Evolutionary conservation across 2,329 filamentous ascomycete species (phyloP).

Genomic region (Mollisia scopiformis): DNA sequence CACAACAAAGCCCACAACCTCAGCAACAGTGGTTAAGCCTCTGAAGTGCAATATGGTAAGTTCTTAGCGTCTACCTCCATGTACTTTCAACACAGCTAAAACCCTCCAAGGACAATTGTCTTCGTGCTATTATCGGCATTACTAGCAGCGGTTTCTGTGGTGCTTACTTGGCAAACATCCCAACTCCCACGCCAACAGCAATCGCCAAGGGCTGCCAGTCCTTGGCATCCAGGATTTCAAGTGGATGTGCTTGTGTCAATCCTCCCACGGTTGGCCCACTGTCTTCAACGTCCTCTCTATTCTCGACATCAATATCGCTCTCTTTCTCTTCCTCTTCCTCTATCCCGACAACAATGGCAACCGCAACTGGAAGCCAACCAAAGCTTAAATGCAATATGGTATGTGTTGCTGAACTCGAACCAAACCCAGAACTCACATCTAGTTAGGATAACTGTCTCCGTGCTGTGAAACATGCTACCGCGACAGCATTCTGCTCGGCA

Average conservation of each 20-base stretch:
- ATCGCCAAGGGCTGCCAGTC: background rate
- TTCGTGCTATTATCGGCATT: background rate
- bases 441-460: background rate
- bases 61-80: no score
- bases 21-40: background rate
- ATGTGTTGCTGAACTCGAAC: background rate
- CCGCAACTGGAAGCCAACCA: background rate
- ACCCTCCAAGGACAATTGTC: conserved; percentile 2
- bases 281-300: background rate
- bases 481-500: background rate
- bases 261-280: background rate
- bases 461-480: background rate
- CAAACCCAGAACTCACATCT: background rate
- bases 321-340: background rate
- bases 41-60: background rate
- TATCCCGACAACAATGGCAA: background rate
- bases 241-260: background rate
- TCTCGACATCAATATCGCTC: background rate
- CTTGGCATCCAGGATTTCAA: background rate
- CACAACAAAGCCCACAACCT: background rate
- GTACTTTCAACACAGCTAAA: background rate
- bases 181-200: background rate
- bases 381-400: background rate
- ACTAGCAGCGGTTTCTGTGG: background rate
- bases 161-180: background rate